Evolutionary conservation across 2,329 filamentous ascomycete genomes (phyloP).

Genomic region (Colletotrichum chrysophilum): DNA sequence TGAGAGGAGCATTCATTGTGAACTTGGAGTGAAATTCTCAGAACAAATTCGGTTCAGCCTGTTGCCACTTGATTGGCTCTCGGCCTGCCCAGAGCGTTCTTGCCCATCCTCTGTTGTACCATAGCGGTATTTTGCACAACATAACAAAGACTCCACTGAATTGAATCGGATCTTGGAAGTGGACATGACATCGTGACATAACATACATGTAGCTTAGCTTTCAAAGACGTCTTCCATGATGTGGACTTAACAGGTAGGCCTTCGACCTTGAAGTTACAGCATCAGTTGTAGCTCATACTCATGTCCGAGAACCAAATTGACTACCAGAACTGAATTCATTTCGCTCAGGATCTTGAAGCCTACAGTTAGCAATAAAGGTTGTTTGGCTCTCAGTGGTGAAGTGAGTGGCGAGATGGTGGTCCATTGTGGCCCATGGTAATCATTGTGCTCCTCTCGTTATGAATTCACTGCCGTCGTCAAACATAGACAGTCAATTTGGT

Average conservation of each 20-base stretch:
- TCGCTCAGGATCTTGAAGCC: too few relatives aligned
- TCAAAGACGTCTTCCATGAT: not conserved
- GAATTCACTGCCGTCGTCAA: not conserved
- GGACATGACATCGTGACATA: too few relatives aligned
- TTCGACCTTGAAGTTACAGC: not conserved
- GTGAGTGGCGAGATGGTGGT: not conserved
- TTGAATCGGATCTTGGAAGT: not conserved
- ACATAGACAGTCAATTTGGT: rapidly evolving
- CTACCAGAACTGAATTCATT: not conserved
- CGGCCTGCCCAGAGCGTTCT: too few relatives aligned
- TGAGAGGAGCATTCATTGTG: not conserved
- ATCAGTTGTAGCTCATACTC: not conserved
- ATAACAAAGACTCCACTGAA: not conserved
- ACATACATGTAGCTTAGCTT: not conserved
- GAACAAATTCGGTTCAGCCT: not conserved
- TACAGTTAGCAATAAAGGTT: too few relatives aligned
- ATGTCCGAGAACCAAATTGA: not conserved
- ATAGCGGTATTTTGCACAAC: not conserved
- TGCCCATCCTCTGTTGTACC: not conserved
- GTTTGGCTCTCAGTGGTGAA: not conserved
- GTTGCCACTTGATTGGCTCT: not conserved
- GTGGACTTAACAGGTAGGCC: not conserved
- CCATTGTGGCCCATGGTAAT: not conserved
- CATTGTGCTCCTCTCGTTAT: not conserved
- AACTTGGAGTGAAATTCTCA: not conserved